Percentiles rank a stretch among this genome's conserved stretches.
These are phyloP conservation scores for Ajuga reptans DNA, from an alignment of 305 asterid species.

Conservation along the genomic window DNA sequence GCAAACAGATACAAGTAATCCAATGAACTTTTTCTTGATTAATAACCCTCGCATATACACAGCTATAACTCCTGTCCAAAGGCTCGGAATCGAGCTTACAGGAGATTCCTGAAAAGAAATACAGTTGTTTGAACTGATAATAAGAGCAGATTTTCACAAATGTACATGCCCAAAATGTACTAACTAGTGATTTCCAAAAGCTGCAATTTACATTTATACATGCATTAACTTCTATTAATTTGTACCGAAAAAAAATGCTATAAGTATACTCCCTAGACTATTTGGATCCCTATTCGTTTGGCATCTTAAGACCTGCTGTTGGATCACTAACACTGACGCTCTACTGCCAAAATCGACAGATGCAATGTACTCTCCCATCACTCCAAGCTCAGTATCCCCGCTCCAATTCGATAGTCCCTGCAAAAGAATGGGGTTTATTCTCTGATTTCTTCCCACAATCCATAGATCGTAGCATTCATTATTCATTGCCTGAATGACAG, in stretches of 20 bases:
- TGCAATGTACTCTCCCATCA: conserved; percentile 61
- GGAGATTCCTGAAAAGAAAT: not conserved
- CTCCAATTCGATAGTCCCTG: conserved; percentile 55
- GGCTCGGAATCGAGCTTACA: not conserved
- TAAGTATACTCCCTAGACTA: conserved; percentile 15
- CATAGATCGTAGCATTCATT: conserved; percentile 40
- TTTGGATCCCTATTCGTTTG: conserved; percentile 27
- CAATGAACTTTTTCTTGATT: not conserved
- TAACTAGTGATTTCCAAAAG: not conserved
- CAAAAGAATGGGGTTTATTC: conserved; percentile 52
- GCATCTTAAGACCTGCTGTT: conserved; percentile 67
- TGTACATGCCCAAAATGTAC: not conserved
- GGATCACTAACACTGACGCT: conserved; percentile 55
- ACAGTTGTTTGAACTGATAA: conserved; percentile 8
- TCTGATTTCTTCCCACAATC: conserved; percentile 64
- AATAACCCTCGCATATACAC: not conserved
- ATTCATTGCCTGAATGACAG: conserved; percentile 55
- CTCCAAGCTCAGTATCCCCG: conserved; percentile 58
- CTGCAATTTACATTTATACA: not conserved
- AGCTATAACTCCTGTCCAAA: not conserved
- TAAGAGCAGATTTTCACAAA: not conserved
- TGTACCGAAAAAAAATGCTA: conserved; percentile 16
- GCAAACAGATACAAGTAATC: not conserved
- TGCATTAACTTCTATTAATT: not conserved
- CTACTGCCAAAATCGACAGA: conserved; percentile 43